These are phyloP conservation scores for Ophioceras dolichostomum DNA, from an alignment of 2,329 filamentous ascomycete genomes.

Conservation along the genomic window DNA sequence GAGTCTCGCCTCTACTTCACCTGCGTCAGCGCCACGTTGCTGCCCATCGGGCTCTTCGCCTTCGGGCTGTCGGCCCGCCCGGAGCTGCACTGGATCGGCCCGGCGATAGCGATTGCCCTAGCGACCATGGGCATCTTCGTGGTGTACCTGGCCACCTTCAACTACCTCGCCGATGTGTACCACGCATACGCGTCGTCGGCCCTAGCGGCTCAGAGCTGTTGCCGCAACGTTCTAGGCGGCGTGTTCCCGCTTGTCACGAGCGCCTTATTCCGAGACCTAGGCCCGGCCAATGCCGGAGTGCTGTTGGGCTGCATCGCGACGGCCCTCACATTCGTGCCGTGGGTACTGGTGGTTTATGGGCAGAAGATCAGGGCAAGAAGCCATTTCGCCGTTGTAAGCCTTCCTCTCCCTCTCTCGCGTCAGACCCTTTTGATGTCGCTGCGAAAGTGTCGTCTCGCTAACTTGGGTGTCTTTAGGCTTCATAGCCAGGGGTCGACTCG, in stretches of 20 bases:
- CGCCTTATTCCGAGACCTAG: constrained; percentile 61
- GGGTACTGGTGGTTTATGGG: constrained; percentile 72
- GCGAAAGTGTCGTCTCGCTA: too few relatives aligned
- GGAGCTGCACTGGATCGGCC: constrained; percentile 56
- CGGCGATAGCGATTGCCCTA: constrained; percentile 55
- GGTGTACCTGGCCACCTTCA: constrained; percentile 82
- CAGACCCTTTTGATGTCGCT: too few relatives aligned
- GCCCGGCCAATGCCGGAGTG: constrained; percentile 58
- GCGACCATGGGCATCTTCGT: constrained; percentile 79
- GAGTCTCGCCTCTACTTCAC: constrained; percentile 76
- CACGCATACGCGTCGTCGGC: constrained; percentile 76
- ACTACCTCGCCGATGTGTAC: constrained; percentile 85
- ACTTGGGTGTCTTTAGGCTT: too few relatives aligned
- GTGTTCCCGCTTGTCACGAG: constrained; percentile 67
- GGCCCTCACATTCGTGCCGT: constrained; percentile 68
- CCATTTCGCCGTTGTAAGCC: constrained; percentile 58
- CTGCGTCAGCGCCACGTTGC: constrained; percentile 60
- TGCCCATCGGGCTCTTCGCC: constrained; percentile 71
- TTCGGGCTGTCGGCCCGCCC: constrained; percentile 57
- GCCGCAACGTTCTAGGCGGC: constrained; percentile 72
- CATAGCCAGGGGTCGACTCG: too few relatives aligned
- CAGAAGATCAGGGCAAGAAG: constrained; percentile 63
- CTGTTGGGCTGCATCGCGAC: constrained; percentile 62
- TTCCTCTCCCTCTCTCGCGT: too few relatives aligned
- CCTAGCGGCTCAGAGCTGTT: constrained; percentile 75